Evolutionary conservation across 305 asterid genomes (phyloP).

Genomic region (Fraxinus sp.): DNA sequence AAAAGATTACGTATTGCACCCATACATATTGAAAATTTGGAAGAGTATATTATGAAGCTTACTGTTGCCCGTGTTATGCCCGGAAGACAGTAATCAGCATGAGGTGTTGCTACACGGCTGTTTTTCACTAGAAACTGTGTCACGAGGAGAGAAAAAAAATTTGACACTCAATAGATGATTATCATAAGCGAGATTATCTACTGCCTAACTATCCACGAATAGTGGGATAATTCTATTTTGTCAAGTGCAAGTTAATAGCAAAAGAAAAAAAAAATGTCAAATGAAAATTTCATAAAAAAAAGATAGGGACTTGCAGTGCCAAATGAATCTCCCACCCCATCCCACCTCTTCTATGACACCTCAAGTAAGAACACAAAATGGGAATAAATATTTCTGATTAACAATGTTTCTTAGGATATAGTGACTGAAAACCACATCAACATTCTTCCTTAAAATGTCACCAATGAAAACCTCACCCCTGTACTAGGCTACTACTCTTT

Average conservation of each 20-base stretch:
- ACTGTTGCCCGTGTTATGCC: constrained; percentile 84
- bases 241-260: not conserved
- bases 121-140: constrained; percentile 83
- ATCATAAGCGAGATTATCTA: not conserved
- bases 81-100: constrained; percentile 91
- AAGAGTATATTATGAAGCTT: constrained; percentile 34
- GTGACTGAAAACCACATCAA: constrained; percentile 1
- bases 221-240: not conserved
- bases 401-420: not conserved
- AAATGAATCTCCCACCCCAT: not conserved
- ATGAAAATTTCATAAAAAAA: not conserved
- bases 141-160: constrained; percentile 10
- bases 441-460: not conserved
- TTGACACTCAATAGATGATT: not conserved
- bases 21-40: not conserved
- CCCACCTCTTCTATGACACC: not conserved
- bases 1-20: not conserved
- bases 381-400: not conserved
- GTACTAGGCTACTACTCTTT: not conserved
- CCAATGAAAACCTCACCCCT: not conserved
- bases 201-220: not conserved
- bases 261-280: not conserved
- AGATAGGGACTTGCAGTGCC: not conserved
- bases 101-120: constrained; percentile 71
- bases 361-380: not conserved